Percentiles rank a stretch among this genome's conserved stretches.
Conservation (phyloP, 169 alveolate species). For the Plasmodium cynomolgi region DNA sequence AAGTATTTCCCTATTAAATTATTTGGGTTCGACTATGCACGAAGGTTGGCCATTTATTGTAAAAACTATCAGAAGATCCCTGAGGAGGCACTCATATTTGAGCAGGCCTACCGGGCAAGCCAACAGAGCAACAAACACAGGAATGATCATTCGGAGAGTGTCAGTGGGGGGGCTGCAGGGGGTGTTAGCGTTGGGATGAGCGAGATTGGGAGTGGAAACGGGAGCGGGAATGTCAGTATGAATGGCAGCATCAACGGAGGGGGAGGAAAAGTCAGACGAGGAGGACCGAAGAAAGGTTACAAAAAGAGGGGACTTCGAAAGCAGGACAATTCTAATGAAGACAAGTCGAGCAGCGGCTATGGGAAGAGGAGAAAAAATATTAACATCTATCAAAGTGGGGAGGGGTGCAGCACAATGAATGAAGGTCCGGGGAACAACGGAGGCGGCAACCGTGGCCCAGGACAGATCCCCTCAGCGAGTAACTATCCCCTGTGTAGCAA, state of each 20-base stretch:
- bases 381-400: background rate
- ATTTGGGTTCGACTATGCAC: constrained; percentile 83
- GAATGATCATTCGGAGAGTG: constrained; percentile 54
- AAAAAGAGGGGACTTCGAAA: background rate
- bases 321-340: background rate
- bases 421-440: background rate
- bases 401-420: background rate
- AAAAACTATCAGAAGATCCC: constrained; percentile 75
- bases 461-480: background rate
- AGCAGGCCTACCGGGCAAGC: constrained; percentile 69
- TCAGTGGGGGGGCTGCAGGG: background rate
- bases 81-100: constrained; percentile 74
- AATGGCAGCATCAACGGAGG: background rate
- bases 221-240: background rate
- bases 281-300: background rate
- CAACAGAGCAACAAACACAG: constrained; percentile 67
- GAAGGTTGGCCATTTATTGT: constrained; percentile 80
- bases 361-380: background rate
- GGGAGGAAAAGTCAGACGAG: background rate
- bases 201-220: background rate
- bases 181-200: background rate
- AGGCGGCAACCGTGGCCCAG: background rate
- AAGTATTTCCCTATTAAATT: constrained; percentile 84
- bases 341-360: background rate
- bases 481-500: background rate